Evolutionary conservation across 2,329 filamentous ascomycete species (phyloP), one percentile per base, ranked within the genome.

Genomic region (Anthostomella pinea): DNA sequence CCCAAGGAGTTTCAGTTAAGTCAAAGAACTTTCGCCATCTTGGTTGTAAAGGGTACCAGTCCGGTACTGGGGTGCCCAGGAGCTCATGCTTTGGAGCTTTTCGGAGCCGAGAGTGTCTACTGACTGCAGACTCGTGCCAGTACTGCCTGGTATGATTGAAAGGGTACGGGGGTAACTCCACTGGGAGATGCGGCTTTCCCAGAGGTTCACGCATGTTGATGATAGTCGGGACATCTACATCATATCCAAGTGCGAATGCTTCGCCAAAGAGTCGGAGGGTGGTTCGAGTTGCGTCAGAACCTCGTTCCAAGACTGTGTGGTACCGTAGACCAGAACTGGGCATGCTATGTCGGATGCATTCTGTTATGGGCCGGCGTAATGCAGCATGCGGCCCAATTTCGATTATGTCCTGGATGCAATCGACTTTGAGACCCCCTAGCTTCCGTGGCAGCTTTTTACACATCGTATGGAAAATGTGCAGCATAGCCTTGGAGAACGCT

Each of bases 321-420:
- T 44, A 44, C 10, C 35, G 30, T 8, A 43, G n/a, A 6, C 8
- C 30, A 18, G 40, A 33, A n/a, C 3, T 3, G 18, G 28, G 40
- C 16, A 28, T 30, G 3, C 29, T 22, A 13, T 29, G 25, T 15
- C 32, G 28, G 9, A 35, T 3, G 8, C 45, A 43, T 3, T 25
- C 34, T n/a, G 40, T 25, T 6, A 49, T n/a, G 2, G 45, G 48
- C 13, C 55, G 59, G 34, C 63, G 61, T 3, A 67, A 51, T 7
- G 64, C 60, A 15, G 60, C 53, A 45, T 52, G 49, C 11, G 51
- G 51, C 6, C 51, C 51, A 19, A 54, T 22, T 30, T 54, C 49
- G 10, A 54, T 22, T 8, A 45, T 24, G 30, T 46, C 44, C 23
- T 38, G 13, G 14, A 18, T 8, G 10, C 8, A 17, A 8, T n/a